These are phyloP conservation scores for Silene latifolia DNA, from an alignment of 148 eudicot species.

Conservation along the genomic window DNA sequence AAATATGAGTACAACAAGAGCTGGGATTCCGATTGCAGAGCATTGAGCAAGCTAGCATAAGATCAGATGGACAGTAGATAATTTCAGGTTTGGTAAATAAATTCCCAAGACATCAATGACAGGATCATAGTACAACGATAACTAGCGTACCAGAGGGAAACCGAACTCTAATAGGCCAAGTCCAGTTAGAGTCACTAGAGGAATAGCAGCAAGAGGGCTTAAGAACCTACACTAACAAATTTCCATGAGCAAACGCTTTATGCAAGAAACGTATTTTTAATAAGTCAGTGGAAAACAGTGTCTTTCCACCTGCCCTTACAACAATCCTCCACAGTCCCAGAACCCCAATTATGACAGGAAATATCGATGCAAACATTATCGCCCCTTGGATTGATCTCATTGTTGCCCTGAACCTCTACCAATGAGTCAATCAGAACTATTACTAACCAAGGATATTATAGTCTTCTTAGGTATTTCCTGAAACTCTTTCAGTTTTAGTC, in stretches of 20 bases:
- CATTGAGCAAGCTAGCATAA: constrained; percentile 64
- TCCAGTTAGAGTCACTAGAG: constrained; percentile 73
- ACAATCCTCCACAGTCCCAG: constrained; percentile 84
- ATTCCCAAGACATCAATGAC: background rate
- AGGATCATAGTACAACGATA: background rate
- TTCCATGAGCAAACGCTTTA: constrained; percentile 3
- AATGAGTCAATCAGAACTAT: too few relatives aligned
- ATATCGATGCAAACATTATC: constrained; percentile 63
- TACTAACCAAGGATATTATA: too few relatives aligned
- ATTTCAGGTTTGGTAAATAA: background rate
- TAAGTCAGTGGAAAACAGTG: background rate
- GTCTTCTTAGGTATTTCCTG: too few relatives aligned
- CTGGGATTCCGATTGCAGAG: constrained; percentile 75
- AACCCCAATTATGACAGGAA: constrained; percentile 61
- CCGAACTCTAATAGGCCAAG: constrained; percentile 70
- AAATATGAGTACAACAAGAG: constrained; percentile 52
- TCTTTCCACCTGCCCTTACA: constrained; percentile 40
- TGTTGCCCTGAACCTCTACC: constrained; percentile 66
- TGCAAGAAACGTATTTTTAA: background rate
- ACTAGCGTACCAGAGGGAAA: constrained; percentile 63
- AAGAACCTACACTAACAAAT: constrained; percentile 43
- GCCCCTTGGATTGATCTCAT: constrained; percentile 92
- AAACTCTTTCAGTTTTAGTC: too few relatives aligned
- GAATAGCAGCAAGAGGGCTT: constrained; percentile 75
- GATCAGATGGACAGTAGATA: too few relatives aligned